These are phyloP conservation scores for Bacidia rubella DNA, from an alignment of 495 filamentous ascomycete genomes.

Conservation along the genomic window DNA sequence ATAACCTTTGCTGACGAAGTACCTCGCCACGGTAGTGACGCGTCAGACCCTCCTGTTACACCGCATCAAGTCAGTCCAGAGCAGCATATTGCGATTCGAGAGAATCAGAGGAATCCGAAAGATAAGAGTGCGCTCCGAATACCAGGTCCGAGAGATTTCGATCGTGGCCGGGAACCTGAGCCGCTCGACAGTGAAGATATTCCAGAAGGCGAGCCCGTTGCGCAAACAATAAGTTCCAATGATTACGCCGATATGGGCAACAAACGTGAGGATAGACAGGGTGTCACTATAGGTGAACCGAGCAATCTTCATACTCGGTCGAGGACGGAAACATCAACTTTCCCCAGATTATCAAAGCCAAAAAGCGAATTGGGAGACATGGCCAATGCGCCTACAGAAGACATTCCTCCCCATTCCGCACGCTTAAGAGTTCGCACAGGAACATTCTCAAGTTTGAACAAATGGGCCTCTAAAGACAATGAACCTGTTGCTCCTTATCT, in stretches of 20 bases:
- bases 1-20: slow-evolving; percentile 54
- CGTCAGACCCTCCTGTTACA: slow-evolving; percentile 28
- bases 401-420: slow-evolving; percentile 6
- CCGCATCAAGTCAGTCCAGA: slow-evolving; percentile 45
- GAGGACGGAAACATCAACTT: slow-evolving; percentile 5
- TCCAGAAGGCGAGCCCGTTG: slow-evolving; percentile 4
- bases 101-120: slow-evolving; percentile 65
- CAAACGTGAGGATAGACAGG: slow-evolving; percentile 18
- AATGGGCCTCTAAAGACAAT: slow-evolving; percentile 24
- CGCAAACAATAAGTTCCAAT: slow-evolving; percentile 9
- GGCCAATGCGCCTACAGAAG: slow-evolving; percentile 7
- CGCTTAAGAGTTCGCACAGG: slow-evolving; percentile 16
- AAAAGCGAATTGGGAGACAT: slow-evolving; percentile 8
- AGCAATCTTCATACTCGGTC: slow-evolving; percentile 18
- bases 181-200: slow-evolving; percentile 38
- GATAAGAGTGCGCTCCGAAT: slow-evolving; percentile 65
- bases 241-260: slow-evolving; percentile 3
- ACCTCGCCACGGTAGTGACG: slow-evolving; percentile 24
- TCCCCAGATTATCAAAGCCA: slow-evolving; percentile 10
- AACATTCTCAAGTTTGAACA: slow-evolving; percentile 25
- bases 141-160: slow-evolving; percentile 75
- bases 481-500: slow-evolving; percentile 61
- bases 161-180: slow-evolving; percentile 59
- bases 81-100: slow-evolving; percentile 73
- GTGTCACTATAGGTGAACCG: slow-evolving; percentile 37